Evolutionary conservation across 2,329 filamentous ascomycete genomes (phyloP), one percentile per base, ranked within the genome.

Genomic region (Niveomyces coronatus): DNA sequence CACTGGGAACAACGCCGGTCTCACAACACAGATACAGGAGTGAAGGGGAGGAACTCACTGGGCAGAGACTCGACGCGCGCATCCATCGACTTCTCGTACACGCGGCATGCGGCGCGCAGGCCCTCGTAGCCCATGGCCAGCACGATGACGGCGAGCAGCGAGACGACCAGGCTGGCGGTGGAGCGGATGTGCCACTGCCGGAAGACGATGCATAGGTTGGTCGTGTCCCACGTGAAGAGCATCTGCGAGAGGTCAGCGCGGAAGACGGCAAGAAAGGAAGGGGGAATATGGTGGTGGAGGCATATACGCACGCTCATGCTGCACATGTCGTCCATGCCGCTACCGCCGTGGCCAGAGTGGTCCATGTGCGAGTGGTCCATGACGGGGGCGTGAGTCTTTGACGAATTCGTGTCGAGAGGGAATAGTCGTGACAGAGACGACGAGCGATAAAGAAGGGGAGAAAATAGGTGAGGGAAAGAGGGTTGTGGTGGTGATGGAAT

Each of bases 221-320:
- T 76, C 3, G 88, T 89, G 59, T 87, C 78, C 89, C 89, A 98
- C 44, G 87, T 96, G 68, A 98, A 98, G 49, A 96, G 78, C 89
- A 95, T 96, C 87, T 94, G 16, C 4, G 10, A 9, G 3, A 20
- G 13, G 20, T n/a, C 5, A 31, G 18, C 8, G 11, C 2, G 3
- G 31, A 10, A 22, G 15, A 11, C 22, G 5, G n/a, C 20, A 34
- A 29, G 18, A 19, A 26, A 15, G n/a, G 19, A 30, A 44, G 35
- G 26, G 19, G 27, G 22, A 28, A 28, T n/a, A 15, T 13, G 24
- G 23, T 14, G 33, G 22, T n/a, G n/a, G n/a, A n/a, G n/a, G n/a
- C n/a, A n/a, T n/a, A 41, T 36, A 53, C 80, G 53, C 65, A 89
- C 88, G 62, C 88, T 94, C 86, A 95, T 95, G 62, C 70, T 88